These are phyloP conservation scores for Colletotrichum scovillei DNA, from an alignment of 2,329 filamentous ascomycete species.

Conservation along the genomic window DNA sequence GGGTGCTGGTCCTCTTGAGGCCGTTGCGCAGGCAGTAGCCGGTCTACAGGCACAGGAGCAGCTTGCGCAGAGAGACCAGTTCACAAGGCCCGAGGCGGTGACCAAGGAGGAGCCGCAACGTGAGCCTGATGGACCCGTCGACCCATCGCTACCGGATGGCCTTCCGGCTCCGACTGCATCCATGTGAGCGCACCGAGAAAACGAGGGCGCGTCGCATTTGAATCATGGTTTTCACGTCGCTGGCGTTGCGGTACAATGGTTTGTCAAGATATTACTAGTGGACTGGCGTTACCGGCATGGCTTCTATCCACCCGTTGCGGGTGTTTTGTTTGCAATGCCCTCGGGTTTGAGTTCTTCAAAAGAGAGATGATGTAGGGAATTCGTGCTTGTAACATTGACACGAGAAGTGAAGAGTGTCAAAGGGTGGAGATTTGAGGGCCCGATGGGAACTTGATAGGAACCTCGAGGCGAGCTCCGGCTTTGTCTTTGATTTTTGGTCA, in stretches of 20 bases:
- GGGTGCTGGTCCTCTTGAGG: conserved; percentile 55
- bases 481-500: neutral
- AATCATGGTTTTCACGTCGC: conserved; percentile 27
- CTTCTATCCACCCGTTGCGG: conserved; percentile 6
- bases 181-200: conserved; percentile 41
- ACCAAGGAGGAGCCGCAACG: conserved; percentile 54
- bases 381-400: neutral
- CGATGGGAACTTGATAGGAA: neutral
- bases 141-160: conserved; percentile 62
- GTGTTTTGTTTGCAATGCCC: conserved; percentile 17
- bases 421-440: neutral
- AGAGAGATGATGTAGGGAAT: conserved; percentile 4
- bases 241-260: conserved; percentile 34
- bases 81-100: conserved; percentile 44
- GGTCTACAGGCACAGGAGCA: conserved; percentile 56
- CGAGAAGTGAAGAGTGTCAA: neutral
- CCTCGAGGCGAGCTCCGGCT: neutral
- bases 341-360: conserved; percentile 21
- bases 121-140: conserved; percentile 62
- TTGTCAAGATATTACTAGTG: conserved; percentile 36
- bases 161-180: conserved; percentile 41
- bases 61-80: conserved; percentile 50
- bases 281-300: conserved; percentile 32
- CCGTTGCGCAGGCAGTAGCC: conserved; percentile 62
- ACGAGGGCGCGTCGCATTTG: conserved; percentile 23